Conservation (phyloP, 108 stramenopile genomes). For the Cyclotella kingstonii region DNA sequence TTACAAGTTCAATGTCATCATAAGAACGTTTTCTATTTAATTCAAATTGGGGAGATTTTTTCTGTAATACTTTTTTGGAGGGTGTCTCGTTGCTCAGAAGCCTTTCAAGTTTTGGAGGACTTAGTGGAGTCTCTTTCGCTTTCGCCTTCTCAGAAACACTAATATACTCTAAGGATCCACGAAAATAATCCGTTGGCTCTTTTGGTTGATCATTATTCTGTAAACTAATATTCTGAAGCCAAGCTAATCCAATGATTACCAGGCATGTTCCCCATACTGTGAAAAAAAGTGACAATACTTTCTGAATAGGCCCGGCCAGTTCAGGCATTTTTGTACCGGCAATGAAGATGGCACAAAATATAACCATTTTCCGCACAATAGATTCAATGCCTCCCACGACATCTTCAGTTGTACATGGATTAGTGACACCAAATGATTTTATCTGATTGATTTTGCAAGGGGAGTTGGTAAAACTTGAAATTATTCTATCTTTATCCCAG, state of each 20-base stretch:
- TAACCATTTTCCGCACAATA: constrained; percentile 10
- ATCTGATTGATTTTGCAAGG: background rate
- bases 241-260: constrained; percentile 36
- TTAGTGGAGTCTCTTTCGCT: background rate
- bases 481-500: background rate
- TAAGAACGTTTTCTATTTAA: constrained; percentile 1
- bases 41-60: background rate
- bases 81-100: background rate
- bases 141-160: background rate
- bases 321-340: constrained; percentile 26
- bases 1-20: background rate
- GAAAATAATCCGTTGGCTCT: too few relatives aligned
- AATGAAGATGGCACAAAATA: constrained; percentile 22
- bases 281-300: constrained; percentile 33
- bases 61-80: background rate
- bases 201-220: background rate
- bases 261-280: constrained; percentile 75
- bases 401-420: background rate
- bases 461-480: background rate
- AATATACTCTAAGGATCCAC: too few relatives aligned
- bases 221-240: constrained; percentile 22
- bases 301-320: background rate
- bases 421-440: background rate
- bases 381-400: constrained; percentile 8
- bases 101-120: background rate